Percentiles rank a stretch among this genome's conserved stretches.
These are phyloP conservation scores for Phytophthora cryptogea DNA, from an alignment of 352 stramenopile species.

Conservation along the genomic window DNA sequence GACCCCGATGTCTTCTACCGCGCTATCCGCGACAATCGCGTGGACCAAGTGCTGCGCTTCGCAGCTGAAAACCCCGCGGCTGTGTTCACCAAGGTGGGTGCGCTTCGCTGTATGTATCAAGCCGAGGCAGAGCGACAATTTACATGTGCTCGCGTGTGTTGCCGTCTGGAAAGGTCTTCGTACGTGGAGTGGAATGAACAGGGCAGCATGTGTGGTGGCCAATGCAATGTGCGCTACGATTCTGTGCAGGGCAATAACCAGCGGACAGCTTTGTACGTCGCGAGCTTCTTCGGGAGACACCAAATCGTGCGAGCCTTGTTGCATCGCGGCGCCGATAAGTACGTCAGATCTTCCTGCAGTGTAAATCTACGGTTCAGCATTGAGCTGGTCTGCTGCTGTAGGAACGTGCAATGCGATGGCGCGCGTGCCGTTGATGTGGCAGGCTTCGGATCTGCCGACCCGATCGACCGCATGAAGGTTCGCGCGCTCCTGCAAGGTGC, in stretches of 20 bases:
- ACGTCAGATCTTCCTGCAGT: constrained; percentile 7
- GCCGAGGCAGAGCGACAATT: constrained; percentile 4
- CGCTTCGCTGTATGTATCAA: constrained; percentile 1
- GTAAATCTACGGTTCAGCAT: constrained; percentile 1
- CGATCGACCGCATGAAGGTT: constrained; percentile 72
- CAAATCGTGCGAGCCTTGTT: constrained; percentile 59
- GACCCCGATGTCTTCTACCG: constrained; percentile 30
- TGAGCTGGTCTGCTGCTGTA: constrained; percentile 21
- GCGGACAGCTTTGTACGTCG: constrained; percentile 67
- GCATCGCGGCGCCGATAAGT: constrained; percentile 66
- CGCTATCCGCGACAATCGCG: constrained; percentile 43
- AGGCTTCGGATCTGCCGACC: constrained; percentile 42
- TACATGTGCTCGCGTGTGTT: constrained; percentile 7
- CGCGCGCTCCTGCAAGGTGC: constrained; percentile 59
- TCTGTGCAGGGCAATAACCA: constrained; percentile 26
- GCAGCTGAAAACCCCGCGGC: constrained; percentile 34
- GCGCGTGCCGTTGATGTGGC: constrained; percentile 48
- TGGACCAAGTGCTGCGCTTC: constrained; percentile 29
- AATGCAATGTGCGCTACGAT: neutral
- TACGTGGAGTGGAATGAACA: constrained; percentile 12
- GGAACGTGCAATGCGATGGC: constrained; percentile 56
- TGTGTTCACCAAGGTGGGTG: constrained; percentile 47
- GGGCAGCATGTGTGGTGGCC: neutral
- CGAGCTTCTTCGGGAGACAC: constrained; percentile 63
- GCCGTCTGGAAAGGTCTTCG: constrained; percentile 23